A percentile compares a stretch with the other conserved stretches of the same genome.
These are phyloP conservation scores for Lasiodiplodia theobromae DNA, from an alignment of 2,329 filamentous ascomycete species.

Conservation along the genomic window DNA sequence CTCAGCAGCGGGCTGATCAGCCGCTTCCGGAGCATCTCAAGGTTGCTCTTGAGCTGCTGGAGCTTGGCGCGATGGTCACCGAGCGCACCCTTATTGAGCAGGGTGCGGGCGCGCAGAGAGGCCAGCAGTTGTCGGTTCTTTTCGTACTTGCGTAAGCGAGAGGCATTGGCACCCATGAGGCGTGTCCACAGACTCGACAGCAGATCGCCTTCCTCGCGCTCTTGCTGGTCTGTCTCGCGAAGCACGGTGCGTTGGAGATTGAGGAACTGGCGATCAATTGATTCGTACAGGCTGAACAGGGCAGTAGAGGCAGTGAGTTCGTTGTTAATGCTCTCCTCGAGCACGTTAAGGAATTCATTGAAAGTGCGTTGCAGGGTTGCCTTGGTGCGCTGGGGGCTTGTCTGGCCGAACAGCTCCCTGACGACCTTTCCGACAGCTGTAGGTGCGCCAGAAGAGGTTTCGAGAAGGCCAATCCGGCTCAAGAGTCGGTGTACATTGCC, in stretches of 20 bases:
- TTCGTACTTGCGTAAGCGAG: conserved; percentile 85
- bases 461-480: conserved; percentile 61
- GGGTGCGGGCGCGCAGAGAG: conserved; percentile 80
- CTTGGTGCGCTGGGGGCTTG: conserved; percentile 80
- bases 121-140: conserved; percentile 83
- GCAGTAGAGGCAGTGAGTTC: conserved; percentile 82
- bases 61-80: conserved; percentile 87
- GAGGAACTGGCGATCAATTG: conserved; percentile 87
- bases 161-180: conserved; percentile 78
- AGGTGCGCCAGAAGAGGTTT: conserved; percentile 55
- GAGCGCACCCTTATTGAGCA: conserved; percentile 85
- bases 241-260: conserved; percentile 86
- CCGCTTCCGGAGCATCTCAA: conserved; percentile 84
- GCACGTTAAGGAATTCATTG: conserved; percentile 81
- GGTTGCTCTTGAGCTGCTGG: conserved; percentile 81
- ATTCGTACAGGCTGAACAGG: conserved; percentile 89
- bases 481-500: conserved; percentile 85
- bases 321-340: conserved; percentile 87
- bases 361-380: conserved; percentile 85
- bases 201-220: conserved; percentile 80
- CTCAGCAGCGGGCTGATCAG: conserved; percentile 84
- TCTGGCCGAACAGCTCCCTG: conserved; percentile 78
- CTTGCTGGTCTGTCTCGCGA: conserved; percentile 81
- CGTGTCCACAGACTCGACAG: conserved; percentile 86
- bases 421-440: conserved; percentile 74